These are phyloP conservation scores for Coniochaeta sp. DNA, from an alignment of 2,329 filamentous ascomycete species.

Conservation along the genomic window DNA sequence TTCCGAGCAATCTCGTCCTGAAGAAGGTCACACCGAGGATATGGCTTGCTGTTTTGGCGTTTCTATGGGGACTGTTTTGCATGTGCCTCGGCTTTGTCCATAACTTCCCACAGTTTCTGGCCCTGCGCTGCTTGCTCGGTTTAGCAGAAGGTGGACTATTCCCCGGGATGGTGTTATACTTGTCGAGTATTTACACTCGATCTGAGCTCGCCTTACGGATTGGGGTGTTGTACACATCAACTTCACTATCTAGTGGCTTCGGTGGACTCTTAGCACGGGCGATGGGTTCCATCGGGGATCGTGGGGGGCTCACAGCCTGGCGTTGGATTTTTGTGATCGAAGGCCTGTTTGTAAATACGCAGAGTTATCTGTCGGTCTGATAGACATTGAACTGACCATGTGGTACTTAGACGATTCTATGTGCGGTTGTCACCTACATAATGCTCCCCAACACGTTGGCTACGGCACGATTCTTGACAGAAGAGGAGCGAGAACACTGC, in stretches of 20 bases:
- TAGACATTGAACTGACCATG: constrained; percentile 2
- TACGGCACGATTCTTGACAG: constrained; percentile 44
- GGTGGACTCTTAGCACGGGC: constrained; percentile 31
- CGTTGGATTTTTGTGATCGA: constrained; percentile 58
- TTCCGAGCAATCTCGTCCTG: constrained; percentile 58
- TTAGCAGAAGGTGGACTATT: constrained; percentile 58
- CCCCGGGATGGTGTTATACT: constrained; percentile 62
- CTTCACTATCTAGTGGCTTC: constrained; percentile 58
- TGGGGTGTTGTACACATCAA: constrained; percentile 61
- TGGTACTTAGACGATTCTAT: constrained; percentile 37
- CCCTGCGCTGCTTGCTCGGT: constrained; percentile 54
- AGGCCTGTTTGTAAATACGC: constrained; percentile 43
- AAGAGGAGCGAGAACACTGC: constrained; percentile 43
- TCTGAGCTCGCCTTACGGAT: constrained; percentile 56
- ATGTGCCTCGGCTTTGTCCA: constrained; percentile 50
- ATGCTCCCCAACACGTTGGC: constrained; percentile 49
- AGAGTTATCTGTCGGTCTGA: neutral
- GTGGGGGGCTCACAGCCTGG: constrained; percentile 48
- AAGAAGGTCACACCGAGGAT: constrained; percentile 54
- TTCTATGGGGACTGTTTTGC: constrained; percentile 51
- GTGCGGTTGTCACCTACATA: constrained; percentile 44
- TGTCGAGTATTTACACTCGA: constrained; percentile 55
- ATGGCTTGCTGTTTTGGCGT: constrained; percentile 52
- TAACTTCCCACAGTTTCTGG: constrained; percentile 49
- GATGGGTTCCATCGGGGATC: constrained; percentile 38